Conservation (phyloP, 257 asterid genomes). For the Capsicum rhomboideum region DNA sequence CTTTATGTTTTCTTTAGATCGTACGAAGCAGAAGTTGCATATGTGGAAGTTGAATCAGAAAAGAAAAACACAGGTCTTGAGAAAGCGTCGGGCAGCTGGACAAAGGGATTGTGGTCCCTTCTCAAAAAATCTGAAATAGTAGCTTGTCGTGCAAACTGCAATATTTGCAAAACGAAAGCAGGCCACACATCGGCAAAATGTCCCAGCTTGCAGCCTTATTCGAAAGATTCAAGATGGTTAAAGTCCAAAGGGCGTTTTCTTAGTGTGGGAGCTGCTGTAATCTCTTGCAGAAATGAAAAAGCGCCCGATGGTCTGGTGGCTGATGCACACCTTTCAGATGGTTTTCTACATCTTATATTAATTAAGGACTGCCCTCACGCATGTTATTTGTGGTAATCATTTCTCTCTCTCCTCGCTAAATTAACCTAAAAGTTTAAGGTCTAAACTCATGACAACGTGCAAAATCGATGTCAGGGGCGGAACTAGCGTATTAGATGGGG, state of each 20-base stretch:
- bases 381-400: slow-evolving; percentile 54
- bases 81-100: slow-evolving; percentile 25
- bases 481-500: neutral
- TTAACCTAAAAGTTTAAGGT: neutral
- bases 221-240: slow-evolving; percentile 54
- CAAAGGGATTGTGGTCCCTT: slow-evolving; percentile 28
- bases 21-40: slow-evolving; percentile 87
- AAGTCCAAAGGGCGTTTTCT: slow-evolving; percentile 67
- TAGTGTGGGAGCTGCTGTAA: slow-evolving; percentile 90
- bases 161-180: slow-evolving; percentile 48
- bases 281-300: slow-evolving; percentile 89
- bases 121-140: slow-evolving; percentile 34
- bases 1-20: slow-evolving; percentile 35
- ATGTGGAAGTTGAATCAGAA: slow-evolving; percentile 60
- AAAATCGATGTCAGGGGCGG: neutral
- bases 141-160: slow-evolving; percentile 69
- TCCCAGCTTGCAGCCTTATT: slow-evolving; percentile 22
- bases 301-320: slow-evolving; percentile 97
- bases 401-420: neutral
- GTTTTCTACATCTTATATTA: slow-evolving; percentile 75
- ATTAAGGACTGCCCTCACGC: slow-evolving; percentile 89
- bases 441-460: neutral
- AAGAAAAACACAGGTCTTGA: slow-evolving; percentile 22
- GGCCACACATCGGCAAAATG: slow-evolving; percentile 15
- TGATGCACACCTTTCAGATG: slow-evolving; percentile 97